Evolutionary conservation across 108 stramenopile genomes (phyloP).

Genomic region (Thalassiosira profunda): DNA sequence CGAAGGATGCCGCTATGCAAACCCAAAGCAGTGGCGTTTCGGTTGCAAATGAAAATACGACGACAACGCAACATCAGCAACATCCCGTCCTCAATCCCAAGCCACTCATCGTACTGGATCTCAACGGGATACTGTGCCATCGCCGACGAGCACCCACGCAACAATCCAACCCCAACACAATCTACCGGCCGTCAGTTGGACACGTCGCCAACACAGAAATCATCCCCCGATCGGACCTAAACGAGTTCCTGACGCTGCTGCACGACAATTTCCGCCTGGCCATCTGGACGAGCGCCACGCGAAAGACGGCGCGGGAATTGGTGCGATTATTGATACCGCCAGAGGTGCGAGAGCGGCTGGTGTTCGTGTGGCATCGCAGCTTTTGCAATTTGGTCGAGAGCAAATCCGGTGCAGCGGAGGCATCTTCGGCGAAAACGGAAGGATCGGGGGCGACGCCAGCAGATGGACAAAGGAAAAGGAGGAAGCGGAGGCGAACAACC

Average conservation of each 20-base stretch:
- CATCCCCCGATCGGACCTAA: slow-evolving; percentile 64
- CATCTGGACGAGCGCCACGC: slow-evolving; percentile 85
- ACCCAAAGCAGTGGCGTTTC: too few species aligned
- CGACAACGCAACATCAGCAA: too few species aligned
- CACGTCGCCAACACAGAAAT: slow-evolving; percentile 67
- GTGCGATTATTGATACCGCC: slow-evolving; percentile 56
- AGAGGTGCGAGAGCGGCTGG: slow-evolving; percentile 45
- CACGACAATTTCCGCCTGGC: slow-evolving; percentile 69
- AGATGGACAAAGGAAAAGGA: slow-evolving; percentile 1
- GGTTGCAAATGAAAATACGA: too few species aligned
- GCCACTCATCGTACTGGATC: slow-evolving; percentile 77
- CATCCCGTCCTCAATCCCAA: slow-evolving; percentile 51
- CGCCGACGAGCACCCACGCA: slow-evolving; percentile 61
- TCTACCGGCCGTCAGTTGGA: slow-evolving; percentile 48
- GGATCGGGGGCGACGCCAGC: too few species aligned
- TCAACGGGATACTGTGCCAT: slow-evolving; percentile 91
- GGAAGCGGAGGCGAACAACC: background rate
- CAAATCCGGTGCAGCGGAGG: too few species aligned
- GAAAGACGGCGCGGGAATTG: slow-evolving; percentile 66
- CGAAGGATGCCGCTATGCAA: background rate
- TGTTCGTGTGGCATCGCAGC: slow-evolving; percentile 83
- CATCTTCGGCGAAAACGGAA: too few species aligned
- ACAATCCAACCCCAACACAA: too few species aligned
- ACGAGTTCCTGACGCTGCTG: slow-evolving; percentile 49
- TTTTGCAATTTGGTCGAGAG: slow-evolving; percentile 34